phyloP scores from a whole-genome alignment of 495 filamentous ascomycete genomes.

The Achaetomiella virescens region DNA sequence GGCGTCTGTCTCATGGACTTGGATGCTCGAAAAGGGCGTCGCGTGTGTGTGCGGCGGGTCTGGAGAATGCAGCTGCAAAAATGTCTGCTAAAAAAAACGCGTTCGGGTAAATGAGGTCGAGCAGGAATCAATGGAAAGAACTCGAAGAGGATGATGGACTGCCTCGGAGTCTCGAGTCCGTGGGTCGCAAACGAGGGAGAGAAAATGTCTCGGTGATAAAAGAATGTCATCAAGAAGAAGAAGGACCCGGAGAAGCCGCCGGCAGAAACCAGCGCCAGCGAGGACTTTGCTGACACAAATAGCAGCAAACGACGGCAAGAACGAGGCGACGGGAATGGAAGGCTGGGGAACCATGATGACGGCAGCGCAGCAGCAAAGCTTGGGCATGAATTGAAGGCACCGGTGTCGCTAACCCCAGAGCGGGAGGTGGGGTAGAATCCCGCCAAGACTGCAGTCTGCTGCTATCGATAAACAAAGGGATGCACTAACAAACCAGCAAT shows the following conservation, averaged over 20 bases:
- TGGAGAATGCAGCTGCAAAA: neutral
- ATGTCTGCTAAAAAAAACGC: neutral
- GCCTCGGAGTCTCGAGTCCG: neutral
- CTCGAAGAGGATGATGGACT: neutral
- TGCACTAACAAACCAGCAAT: no score
- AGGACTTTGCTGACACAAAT: conserved; percentile 22
- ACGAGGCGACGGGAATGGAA: conserved; percentile 23
- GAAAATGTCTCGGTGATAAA: conserved; percentile 1
- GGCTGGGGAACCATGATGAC: conserved; percentile 29
- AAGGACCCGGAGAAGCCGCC: neutral
- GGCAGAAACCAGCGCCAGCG: neutral
- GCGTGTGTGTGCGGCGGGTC: neutral
- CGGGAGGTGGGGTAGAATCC: no score
- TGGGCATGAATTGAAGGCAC: no score
- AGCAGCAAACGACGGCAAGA: neutral
- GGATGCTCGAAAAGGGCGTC: neutral
- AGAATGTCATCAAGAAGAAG: conserved; percentile 1
- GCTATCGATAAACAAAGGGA: no score
- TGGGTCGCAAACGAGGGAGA: neutral
- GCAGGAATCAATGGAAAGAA: no score
- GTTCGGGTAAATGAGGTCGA: no score
- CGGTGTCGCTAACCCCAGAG: no score
- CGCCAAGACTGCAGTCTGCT: no score
- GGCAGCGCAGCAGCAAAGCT: conserved; percentile 16
- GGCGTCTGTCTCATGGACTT: conserved; percentile 8